A percentile compares a stretch with the other conserved stretches of the same genome.
phyloP scores from a whole-genome alignment of 1,284 basidiomycete genomes.

The Malassezia obtusa region DNA sequence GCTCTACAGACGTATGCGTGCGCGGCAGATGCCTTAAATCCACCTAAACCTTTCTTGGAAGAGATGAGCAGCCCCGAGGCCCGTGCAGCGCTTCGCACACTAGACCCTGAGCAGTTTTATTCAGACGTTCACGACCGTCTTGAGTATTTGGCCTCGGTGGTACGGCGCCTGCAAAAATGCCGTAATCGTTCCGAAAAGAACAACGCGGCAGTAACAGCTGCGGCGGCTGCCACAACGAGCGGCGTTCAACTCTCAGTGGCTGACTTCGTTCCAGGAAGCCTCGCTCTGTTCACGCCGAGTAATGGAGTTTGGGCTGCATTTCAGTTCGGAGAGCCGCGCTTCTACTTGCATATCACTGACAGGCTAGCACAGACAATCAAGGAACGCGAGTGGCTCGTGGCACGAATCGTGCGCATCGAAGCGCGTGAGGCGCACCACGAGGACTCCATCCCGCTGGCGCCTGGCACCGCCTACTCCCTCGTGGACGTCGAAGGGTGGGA shows the following conservation, averaged over 20 bases:
- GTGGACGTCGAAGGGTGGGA: slow-evolving; percentile 71
- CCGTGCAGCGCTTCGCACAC: slow-evolving; percentile 54
- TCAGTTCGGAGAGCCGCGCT: slow-evolving; percentile 77
- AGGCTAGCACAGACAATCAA: slow-evolving; percentile 61
- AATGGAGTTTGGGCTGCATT: slow-evolving; percentile 40
- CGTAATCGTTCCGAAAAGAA: too few species aligned
- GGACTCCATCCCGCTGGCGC: slow-evolving; percentile 58
- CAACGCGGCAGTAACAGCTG: too few species aligned
- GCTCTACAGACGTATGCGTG: not conserved
- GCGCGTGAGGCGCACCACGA: slow-evolving; percentile 42
- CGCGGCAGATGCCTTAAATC: not conserved
- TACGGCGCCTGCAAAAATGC: slow-evolving; percentile 92
- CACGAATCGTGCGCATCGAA: slow-evolving; percentile 74
- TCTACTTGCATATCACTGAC: slow-evolving; percentile 73
- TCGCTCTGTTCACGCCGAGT: slow-evolving; percentile 87
- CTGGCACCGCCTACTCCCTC: slow-evolving; percentile 84
- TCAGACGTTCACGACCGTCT: slow-evolving; percentile 69
- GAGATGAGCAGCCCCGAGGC: not conserved
- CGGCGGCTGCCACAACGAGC: too few species aligned
- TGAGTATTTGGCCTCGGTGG: slow-evolving; percentile 56
- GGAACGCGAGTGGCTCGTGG: slow-evolving; percentile 74
- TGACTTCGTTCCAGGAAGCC: slow-evolving; percentile 53
- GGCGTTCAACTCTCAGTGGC: not conserved
- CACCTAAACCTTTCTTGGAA: not conserved
- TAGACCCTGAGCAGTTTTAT: slow-evolving; percentile 63